Evolutionary conservation across 2,329 filamentous ascomycete genomes (phyloP), one percentile per base, ranked within the genome.

Genomic region (Sphaerostilbella broomeana): DNA sequence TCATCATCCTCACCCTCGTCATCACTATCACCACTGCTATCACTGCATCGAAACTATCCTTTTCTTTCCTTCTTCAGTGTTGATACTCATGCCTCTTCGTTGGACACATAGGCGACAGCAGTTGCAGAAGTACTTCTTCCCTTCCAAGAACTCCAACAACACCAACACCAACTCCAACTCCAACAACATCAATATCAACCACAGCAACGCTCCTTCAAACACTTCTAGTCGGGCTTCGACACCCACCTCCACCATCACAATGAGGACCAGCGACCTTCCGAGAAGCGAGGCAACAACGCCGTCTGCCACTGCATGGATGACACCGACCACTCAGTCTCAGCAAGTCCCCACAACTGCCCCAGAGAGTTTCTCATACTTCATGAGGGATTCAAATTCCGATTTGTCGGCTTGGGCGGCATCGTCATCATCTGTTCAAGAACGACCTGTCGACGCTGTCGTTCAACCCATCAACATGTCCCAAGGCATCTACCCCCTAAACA

Each of bases 401-500:
- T 38, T 49, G 20, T 31, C 42, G n/a, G 24, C 47, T 10, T 49
- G 47, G 47, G 37, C 38, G 11, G 13, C 39, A 17, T 24, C 33
- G 2, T 40, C 36, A 24, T 31, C 40, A 7, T 40, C 40, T 13
- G 22, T 43, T 9, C 40, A 39, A 13, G 30, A 43, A 11, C 17
- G 33, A 29, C 19, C 35, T 15, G 20, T 30, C 16, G 40, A 39
- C 16, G 30, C 40, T 12, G 34, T 40, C 29, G 30, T 29, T 11
- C 22, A 25, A 24, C 33, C 35, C 20, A 25, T 42, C 19, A 21
- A 35, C n/a, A 21, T 40, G n/a, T 22, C 34, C 33, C 40, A 43
- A 31, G 40, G 15, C 42, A 72, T 71, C 47, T 79, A 73, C 47
- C 68, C 73, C 33, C 54, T 67, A 16, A 64, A 68, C 16, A 62